These are phyloP conservation scores for Yarrowia sp. DNA, from an alignment of 805 yeast genomes.

Conservation along the genomic window DNA sequence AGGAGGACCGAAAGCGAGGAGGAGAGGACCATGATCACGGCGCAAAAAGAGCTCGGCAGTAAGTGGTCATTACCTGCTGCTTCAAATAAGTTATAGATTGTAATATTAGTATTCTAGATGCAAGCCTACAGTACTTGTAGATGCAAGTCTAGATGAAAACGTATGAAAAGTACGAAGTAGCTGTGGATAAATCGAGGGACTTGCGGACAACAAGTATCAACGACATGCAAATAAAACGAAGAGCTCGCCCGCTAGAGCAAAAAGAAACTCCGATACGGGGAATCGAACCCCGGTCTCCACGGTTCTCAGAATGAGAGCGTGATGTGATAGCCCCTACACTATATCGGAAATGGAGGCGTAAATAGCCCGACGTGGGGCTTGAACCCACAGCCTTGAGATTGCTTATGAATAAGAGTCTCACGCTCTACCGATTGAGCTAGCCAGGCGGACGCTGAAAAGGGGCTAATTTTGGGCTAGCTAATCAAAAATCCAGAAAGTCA, in stretches of 20 bases:
- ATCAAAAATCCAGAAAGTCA: neutral
- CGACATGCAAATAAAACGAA: neutral
- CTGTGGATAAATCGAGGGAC: no score
- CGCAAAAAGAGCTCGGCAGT: neutral
- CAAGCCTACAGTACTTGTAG: no score
- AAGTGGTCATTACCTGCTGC: no score
- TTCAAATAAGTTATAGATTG: constrained; percentile 18
- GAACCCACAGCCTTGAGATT: constrained; percentile 25
- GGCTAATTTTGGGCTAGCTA: neutral
- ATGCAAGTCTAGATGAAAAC: no score
- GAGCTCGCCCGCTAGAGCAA: neutral
- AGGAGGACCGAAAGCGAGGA: constrained; percentile 8
- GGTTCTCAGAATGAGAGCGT: constrained; percentile 26
- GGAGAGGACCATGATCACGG: constrained; percentile 1
- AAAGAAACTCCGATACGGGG: constrained; percentile 25
- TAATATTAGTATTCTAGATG: constrained; percentile 14
- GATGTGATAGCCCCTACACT: constrained; percentile 27
- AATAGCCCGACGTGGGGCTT: constrained; percentile 26
- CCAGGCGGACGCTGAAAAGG: neutral
- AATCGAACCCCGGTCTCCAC: constrained; percentile 27
- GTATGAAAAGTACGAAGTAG: no score
- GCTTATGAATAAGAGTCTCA: constrained; percentile 3
- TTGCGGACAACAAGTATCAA: no score
- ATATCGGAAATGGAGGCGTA: constrained; percentile 11
- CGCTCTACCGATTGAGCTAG: constrained; percentile 26